A percentile compares a stretch with the other conserved stretches of the same genome.
phyloP scores from a whole-genome alignment of 169 alveolate genomes.

The Amoebophrya sp. region DNA sequence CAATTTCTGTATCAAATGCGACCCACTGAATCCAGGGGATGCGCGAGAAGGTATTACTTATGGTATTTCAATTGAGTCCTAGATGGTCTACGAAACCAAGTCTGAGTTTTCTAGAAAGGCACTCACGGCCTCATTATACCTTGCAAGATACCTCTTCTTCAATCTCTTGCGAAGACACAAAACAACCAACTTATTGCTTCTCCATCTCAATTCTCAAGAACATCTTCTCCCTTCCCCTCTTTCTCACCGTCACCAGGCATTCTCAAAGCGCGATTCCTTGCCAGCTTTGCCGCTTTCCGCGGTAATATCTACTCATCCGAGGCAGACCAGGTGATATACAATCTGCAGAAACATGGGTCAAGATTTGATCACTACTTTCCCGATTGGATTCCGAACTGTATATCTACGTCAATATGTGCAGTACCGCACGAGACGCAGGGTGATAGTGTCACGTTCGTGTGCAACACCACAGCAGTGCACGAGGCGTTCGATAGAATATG shows the following conservation, averaged over 20 bases:
- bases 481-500: conserved; percentile 26
- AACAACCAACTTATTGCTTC: too few species aligned
- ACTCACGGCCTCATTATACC: too few species aligned
- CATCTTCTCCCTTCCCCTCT: not conserved
- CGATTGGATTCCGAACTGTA: conserved; percentile 34
- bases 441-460: conserved; percentile 26
- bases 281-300: conserved; percentile 30
- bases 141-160: too few species aligned
- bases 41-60: not conserved
- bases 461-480: conserved; percentile 14
- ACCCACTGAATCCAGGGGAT: conserved; percentile 33
- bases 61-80: too few species aligned
- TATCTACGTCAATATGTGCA: conserved; percentile 26
- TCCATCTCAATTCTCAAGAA: not conserved
- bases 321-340: conserved; percentile 24
- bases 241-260: not conserved
- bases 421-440: conserved; percentile 28
- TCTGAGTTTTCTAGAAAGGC: too few species aligned
- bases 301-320: conserved; percentile 33
- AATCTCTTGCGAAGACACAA: too few species aligned
- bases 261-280: conserved; percentile 31
- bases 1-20: not conserved
- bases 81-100: too few species aligned
- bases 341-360: not conserved
- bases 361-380: conserved; percentile 31